Evolutionary conservation across 441 rosid species (phyloP).

Genomic region (Isatis lusitanica): DNA sequence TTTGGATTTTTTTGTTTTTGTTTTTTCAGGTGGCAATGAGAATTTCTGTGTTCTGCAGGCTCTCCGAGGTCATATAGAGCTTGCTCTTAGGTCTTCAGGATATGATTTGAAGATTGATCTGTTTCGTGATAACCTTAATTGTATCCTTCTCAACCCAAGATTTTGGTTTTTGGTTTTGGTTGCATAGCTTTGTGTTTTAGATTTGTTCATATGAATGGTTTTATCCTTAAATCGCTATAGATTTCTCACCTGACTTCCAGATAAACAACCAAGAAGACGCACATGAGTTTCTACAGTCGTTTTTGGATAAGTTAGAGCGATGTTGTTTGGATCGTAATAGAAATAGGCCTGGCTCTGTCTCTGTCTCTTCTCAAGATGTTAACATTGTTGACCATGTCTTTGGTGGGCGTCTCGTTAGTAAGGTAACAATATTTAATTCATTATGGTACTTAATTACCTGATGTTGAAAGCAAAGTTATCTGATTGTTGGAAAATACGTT

Average conservation of each 20-base stretch:
- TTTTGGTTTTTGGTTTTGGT: neutral
- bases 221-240: constrained; percentile 48
- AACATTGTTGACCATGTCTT: constrained; percentile 61
- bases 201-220: neutral
- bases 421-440: constrained; percentile 38
- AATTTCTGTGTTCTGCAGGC: constrained; percentile 60
- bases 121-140: constrained; percentile 56
- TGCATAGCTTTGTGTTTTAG: neutral
- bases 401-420: constrained; percentile 75
- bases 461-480: neutral
- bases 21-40: constrained; percentile 46
- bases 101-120: constrained; percentile 41
- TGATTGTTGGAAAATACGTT: neutral
- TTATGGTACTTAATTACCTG: neutral
- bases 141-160: constrained; percentile 12
- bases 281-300: constrained; percentile 70
- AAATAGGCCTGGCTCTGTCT: constrained; percentile 13
- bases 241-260: constrained; percentile 53
- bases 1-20: neutral
- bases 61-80: constrained; percentile 61
- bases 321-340: constrained; percentile 44
- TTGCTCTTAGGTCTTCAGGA: constrained; percentile 61
- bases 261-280: constrained; percentile 78
- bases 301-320: constrained; percentile 62
- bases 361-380: constrained; percentile 29